phyloP scores from a whole-genome alignment of 306 rosid genomes.

The Cucumis hystrix region DNA sequence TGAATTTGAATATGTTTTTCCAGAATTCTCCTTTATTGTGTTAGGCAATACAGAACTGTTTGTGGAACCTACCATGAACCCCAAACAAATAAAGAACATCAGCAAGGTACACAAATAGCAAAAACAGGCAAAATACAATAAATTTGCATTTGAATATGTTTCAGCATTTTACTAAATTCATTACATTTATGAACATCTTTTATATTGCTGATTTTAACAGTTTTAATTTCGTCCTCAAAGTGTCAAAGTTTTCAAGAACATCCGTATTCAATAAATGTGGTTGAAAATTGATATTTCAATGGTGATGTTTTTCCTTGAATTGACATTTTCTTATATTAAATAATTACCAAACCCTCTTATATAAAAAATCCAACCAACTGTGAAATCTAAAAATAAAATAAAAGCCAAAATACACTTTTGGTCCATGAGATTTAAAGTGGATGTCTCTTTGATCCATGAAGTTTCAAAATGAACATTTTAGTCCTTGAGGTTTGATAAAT shows the following conservation, averaged over 20 bases:
- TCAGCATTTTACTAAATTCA: not conserved
- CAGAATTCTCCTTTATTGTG: not conserved
- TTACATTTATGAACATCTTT: not conserved
- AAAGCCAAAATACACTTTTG: no score
- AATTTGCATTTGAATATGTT: not conserved
- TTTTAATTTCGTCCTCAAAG: not conserved
- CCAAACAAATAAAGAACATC: not conserved
- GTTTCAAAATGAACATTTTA: no score
- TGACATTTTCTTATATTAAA: no score
- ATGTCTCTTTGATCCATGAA: no score
- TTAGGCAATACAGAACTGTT: slow-evolving; percentile 1
- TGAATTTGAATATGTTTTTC: not conserved
- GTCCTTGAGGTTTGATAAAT: no score
- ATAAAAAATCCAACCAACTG: no score
- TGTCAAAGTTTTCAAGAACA: not conserved
- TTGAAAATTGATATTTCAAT: no score
- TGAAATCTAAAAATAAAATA: no score
- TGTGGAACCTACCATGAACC: not conserved
- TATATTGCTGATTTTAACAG: not conserved
- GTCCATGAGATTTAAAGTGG: no score
- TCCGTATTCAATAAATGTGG: not conserved
- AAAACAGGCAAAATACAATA: not conserved
- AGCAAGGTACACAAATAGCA: not conserved
- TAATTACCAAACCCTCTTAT: no score
- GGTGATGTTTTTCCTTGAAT: no score